phyloP scores from a whole-genome alignment of 2,329 filamentous ascomycete genomes.

The Keithomyces neogunnii region DNA sequence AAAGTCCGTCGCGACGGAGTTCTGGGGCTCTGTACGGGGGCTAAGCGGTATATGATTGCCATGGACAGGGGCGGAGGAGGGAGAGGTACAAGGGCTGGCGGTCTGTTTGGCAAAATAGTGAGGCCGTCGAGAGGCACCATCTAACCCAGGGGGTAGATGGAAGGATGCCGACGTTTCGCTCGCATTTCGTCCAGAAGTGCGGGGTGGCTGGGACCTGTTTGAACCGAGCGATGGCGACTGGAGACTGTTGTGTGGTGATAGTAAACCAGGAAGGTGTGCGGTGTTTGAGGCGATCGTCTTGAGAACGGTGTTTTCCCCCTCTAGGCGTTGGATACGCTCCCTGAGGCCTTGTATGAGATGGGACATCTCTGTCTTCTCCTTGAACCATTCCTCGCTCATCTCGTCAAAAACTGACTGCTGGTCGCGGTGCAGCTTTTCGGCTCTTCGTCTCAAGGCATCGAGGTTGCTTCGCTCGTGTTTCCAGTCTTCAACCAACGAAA shows the following conservation, averaged over 20 bases:
- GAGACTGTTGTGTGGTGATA: slow-evolving; percentile 21
- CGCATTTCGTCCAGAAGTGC: slow-evolving; percentile 12
- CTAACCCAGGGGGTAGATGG: slow-evolving; percentile 23
- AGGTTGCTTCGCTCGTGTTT: slow-evolving; percentile 43
- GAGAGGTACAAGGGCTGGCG: slow-evolving; percentile 24
- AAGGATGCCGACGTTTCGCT: slow-evolving; percentile 14
- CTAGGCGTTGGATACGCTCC: slow-evolving; percentile 26
- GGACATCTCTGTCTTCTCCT: slow-evolving; percentile 33
- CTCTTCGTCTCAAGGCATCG: slow-evolving; percentile 43
- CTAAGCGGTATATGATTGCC: slow-evolving; percentile 32
- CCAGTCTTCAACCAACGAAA: slow-evolving; percentile 25
- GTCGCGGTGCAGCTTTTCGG: slow-evolving; percentile 47
- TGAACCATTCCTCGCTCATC: slow-evolving; percentile 37
- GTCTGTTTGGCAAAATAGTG: slow-evolving; percentile 18
- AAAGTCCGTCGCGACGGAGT: slow-evolving; percentile 27
- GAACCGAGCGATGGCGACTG: slow-evolving; percentile 11
- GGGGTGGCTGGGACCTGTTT: slow-evolving; percentile 9
- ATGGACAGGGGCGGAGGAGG: slow-evolving; percentile 24
- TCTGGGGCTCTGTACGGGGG: slow-evolving; percentile 34
- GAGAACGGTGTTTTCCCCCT: slow-evolving; percentile 28
- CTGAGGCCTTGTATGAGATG: slow-evolving; percentile 33
- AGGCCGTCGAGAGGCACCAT: slow-evolving; percentile 26
- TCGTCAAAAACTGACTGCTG: slow-evolving; percentile 46
- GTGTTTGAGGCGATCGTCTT: slow-evolving; percentile 20
- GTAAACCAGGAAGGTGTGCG: slow-evolving; percentile 19